Conservation (phyloP, 306 rosid species). For the Prinsepia uniflora region DNA sequence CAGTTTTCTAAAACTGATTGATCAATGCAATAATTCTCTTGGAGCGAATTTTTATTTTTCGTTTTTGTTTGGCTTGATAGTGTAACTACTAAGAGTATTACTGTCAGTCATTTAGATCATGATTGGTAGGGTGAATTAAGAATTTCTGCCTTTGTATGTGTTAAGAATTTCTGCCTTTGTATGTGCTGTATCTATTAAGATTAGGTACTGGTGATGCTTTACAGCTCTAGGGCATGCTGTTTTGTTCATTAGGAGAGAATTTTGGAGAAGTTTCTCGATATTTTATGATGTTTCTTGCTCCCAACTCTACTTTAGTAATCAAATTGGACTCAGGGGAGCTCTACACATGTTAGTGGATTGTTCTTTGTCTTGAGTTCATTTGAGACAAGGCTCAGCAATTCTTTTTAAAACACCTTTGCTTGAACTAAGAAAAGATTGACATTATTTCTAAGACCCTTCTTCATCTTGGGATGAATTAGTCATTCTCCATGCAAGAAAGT, state of each 20-base stretch:
- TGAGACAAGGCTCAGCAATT: neutral
- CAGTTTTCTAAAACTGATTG: neutral
- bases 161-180: neutral
- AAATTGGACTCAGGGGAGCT: no score
- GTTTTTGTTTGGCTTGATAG: no score
- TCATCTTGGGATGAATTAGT: neutral
- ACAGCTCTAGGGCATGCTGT: neutral
- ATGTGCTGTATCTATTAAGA: no score
- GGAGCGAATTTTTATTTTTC: no score
- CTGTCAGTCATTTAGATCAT: neutral
- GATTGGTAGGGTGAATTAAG: neutral
- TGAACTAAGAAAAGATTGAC: no score
- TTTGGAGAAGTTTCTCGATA: neutral
- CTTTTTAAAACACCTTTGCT: no score
- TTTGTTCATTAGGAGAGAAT: no score
- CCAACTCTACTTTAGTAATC: neutral
- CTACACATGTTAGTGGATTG: neutral
- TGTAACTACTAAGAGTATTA: neutral
- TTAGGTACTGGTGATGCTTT: neutral
- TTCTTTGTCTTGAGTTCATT: no score
- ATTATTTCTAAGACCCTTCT: no score
- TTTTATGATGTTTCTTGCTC: neutral
- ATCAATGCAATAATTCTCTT: neutral
- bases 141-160: no score
- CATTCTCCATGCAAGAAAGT: neutral